Evolutionary conservation across 2,329 filamentous ascomycete genomes (phyloP), one percentile per base, ranked within the genome.

Genomic region (Scytalidium sp.): DNA sequence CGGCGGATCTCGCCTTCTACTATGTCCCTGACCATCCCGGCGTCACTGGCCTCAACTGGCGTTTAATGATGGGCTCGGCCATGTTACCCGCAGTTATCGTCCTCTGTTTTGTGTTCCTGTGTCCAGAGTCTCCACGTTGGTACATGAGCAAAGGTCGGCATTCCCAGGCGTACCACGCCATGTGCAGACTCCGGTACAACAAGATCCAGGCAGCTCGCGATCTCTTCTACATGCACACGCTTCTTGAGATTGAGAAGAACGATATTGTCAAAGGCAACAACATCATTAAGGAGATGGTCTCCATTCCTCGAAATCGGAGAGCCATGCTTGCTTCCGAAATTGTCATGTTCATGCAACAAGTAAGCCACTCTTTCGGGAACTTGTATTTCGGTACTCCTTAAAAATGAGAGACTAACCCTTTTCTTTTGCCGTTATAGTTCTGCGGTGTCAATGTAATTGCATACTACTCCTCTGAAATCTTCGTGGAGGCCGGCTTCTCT

Each of bases 301-400:
- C 75, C 0, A 71, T 86, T 19, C 79, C 80, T 13, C 77, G 83
- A 43, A 85, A 85, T 61, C 76, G 83, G 17, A 78, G 82, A 47
- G 82, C 80, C 2, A 74, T 81, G 67, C 57, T 82, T 15, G 82
- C 80, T 2, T 81, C 78, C 1, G 73, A 83, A 59, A 75, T 84
- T 40, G 80, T 84, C 51, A 86, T 86, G 82, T 85, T 84, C 54
- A 78, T 84, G 75, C 83, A 87, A 58, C 82, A 85, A 64, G 75
- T 75, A 54, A 48, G 56, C 19, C 15, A 25, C 32, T 19, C 25
- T 47, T 20, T 23, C 27, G 19, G 42, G 10, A 17, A 19, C 19
- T 21, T 40, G 13, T 7, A 29, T 29, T 29, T 29, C 8, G 8
- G 7, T 8, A 7, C 13, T 29, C 25, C 20, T 41, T 13, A n/a